Evolutionary conservation across 768 basidiomycete genomes (phyloP).

Genomic region (Pleurotus djamor): DNA sequence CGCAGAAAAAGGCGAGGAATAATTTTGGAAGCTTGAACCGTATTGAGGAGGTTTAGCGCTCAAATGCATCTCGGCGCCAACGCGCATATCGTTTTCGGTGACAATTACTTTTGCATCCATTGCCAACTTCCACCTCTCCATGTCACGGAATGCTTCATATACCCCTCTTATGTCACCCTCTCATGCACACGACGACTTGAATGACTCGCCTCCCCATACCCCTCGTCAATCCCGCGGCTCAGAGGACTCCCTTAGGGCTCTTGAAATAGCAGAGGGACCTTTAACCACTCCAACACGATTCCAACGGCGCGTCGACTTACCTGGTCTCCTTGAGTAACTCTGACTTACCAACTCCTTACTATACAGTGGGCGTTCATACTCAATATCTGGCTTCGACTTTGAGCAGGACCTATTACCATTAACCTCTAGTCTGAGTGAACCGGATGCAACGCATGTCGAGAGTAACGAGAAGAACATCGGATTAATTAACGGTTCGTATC

Average conservation of each 20-base stretch:
- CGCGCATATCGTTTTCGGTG: not conserved
- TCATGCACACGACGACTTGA: slow-evolving; percentile 13
- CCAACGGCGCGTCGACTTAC: slow-evolving; percentile 25
- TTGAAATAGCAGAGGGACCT: slow-evolving; percentile 75
- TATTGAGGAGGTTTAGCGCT: no score
- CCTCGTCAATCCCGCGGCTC: slow-evolving; percentile 39
- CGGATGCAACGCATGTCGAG: slow-evolving; percentile 46
- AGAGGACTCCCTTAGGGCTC: slow-evolving; percentile 69
- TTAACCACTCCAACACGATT: slow-evolving; percentile 25
- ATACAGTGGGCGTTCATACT: slow-evolving; percentile 56
- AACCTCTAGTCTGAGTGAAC: slow-evolving; percentile 73
- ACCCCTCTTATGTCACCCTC: slow-evolving; percentile 30
- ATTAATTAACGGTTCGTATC: slow-evolving; percentile 65
- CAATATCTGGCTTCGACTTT: slow-evolving; percentile 77
- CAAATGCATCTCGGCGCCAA: not conserved
- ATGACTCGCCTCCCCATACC: slow-evolving; percentile 29
- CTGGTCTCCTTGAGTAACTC: not conserved
- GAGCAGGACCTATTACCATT: slow-evolving; percentile 76
- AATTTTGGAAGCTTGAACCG: no score
- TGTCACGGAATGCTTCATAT: slow-evolving; percentile 7
- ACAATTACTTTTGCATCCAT: not conserved
- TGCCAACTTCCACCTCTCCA: not conserved
- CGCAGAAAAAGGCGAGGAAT: no score
- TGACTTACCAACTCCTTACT: slow-evolving; percentile 3
- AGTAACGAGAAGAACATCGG: slow-evolving; percentile 70